phyloP scores from a whole-genome alignment of 768 basidiomycete species.

The Leucogyrophana mollusca region DNA sequence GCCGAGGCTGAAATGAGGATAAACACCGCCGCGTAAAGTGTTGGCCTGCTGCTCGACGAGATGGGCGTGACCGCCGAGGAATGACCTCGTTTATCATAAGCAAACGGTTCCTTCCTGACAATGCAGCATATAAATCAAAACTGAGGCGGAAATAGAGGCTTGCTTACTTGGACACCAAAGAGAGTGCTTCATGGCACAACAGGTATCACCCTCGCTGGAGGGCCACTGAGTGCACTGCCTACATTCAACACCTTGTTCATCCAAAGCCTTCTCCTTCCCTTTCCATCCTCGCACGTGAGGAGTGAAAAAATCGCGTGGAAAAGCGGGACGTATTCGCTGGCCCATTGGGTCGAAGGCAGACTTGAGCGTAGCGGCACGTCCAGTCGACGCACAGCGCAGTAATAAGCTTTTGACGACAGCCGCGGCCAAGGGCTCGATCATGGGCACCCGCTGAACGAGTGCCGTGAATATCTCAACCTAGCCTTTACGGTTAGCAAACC shows the following conservation, averaged over 20 bases:
- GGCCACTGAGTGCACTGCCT: slow-evolving; percentile 20
- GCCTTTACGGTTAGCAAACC: neutral
- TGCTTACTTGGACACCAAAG: slow-evolving; percentile 50
- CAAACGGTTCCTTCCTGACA: slow-evolving; percentile 32
- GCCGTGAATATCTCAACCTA: slow-evolving; percentile 4
- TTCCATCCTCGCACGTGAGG: slow-evolving; percentile 51
- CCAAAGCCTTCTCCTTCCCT: slow-evolving; percentile 49
- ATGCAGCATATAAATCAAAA: neutral
- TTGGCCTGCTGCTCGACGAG: slow-evolving; percentile 8
- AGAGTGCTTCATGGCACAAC: slow-evolving; percentile 46
- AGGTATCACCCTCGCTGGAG: slow-evolving; percentile 38
- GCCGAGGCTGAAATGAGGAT: slow-evolving; percentile 11
- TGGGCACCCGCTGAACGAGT: slow-evolving; percentile 36
- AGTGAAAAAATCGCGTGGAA: slow-evolving; percentile 53
- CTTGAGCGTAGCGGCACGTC: slow-evolving; percentile 24
- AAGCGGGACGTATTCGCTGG: slow-evolving; percentile 26
- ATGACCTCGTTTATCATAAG: slow-evolving; percentile 37
- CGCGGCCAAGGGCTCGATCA: slow-evolving; percentile 64
- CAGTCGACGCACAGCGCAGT: slow-evolving; percentile 27
- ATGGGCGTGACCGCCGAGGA: slow-evolving; percentile 20
- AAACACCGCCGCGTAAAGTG: slow-evolving; percentile 9
- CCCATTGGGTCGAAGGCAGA: slow-evolving; percentile 27
- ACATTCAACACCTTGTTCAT: slow-evolving; percentile 25
- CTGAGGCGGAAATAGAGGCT: slow-evolving; percentile 2
- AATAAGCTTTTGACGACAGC: slow-evolving; percentile 49